Evolutionary conservation across 768 basidiomycete species (phyloP).

Genomic region (Collybia nuda): DNA sequence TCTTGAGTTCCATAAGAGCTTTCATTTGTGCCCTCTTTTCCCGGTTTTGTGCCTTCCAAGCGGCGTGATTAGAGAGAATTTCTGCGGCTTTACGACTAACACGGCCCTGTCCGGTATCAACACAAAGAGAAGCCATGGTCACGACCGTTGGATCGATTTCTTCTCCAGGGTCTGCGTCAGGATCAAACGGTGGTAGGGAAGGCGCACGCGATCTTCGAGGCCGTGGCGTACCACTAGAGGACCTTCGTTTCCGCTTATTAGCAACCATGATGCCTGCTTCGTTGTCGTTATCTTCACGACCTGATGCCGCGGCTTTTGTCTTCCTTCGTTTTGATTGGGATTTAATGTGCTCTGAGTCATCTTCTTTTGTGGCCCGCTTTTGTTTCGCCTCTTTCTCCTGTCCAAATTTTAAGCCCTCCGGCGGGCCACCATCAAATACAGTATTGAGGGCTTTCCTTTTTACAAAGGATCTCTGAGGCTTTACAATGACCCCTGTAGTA

Average conservation of each 20-base stretch:
- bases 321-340: constrained; percentile 17
- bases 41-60: constrained; percentile 69
- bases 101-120: constrained; percentile 76
- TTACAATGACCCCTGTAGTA: not conserved
- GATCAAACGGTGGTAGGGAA: constrained; percentile 56
- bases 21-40: constrained; percentile 68
- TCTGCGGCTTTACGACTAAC: constrained; percentile 76
- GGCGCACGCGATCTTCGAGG: constrained; percentile 44
- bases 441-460: not conserved
- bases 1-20: constrained; percentile 66
- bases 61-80: constrained; percentile 66
- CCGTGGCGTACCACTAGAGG: constrained; percentile 24
- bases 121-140: constrained; percentile 82
- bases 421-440: not conserved
- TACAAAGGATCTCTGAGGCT: not conserved
- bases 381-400: not conserved
- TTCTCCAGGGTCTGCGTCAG: constrained; percentile 66
- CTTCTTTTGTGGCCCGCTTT: constrained; percentile 1
- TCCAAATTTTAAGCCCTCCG: not conserved
- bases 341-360: not conserved
- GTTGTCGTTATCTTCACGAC: constrained; percentile 15
- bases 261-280: constrained; percentile 2
- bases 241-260: constrained; percentile 22
- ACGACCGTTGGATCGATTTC: constrained; percentile 78
- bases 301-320: constrained; percentile 9